Percentiles rank a stretch among this genome's conserved stretches.
These are phyloP conservation scores for Protea cynaroides DNA, from an alignment of 164 flowering plant genomes.

Conservation along the genomic window DNA sequence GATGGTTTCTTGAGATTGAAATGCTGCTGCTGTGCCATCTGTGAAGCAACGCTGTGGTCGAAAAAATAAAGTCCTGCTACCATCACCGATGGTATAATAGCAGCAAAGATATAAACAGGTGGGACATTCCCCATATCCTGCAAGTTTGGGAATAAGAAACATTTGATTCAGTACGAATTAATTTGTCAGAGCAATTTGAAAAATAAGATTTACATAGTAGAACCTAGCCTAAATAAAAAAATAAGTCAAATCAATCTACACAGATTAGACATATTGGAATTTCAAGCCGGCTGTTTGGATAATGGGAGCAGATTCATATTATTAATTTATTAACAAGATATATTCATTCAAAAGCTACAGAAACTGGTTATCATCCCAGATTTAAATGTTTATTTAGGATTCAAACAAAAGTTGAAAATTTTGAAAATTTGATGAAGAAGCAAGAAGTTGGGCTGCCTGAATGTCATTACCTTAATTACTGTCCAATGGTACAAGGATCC, in stretches of 20 bases:
- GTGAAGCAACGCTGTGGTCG: slow-evolving; percentile 57
- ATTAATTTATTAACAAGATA: background rate
- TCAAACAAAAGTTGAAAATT: too few relatives aligned
- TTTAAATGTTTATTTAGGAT: too few relatives aligned
- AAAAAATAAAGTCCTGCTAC: slow-evolving; percentile 53
- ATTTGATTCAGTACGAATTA: background rate
- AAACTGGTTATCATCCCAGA: too few relatives aligned
- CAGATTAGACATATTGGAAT: background rate
- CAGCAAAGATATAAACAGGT: slow-evolving; percentile 36
- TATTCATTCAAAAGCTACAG: too few relatives aligned
- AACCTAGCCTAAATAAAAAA: too few relatives aligned
- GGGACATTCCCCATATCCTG: slow-evolving; percentile 58
- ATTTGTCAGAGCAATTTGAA: background rate
- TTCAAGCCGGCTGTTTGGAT: background rate
- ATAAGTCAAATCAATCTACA: too few relatives aligned
- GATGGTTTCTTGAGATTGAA: slow-evolving; percentile 50
- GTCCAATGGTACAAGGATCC: slow-evolving; percentile 43
- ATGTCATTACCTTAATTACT: slow-evolving; percentile 31
- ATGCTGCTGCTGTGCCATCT: slow-evolving; percentile 54
- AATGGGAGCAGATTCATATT: background rate
- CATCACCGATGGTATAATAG: slow-evolving; percentile 49
- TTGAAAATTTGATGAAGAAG: background rate
- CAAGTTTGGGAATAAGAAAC: slow-evolving; percentile 15
- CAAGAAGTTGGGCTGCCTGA: background rate
- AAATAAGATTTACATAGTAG: background rate